Percentiles rank a stretch among this genome's conserved stretches.
phyloP scores from a whole-genome alignment of 192 early-diverging fungal species.

The Coemansia sp. region DNA sequence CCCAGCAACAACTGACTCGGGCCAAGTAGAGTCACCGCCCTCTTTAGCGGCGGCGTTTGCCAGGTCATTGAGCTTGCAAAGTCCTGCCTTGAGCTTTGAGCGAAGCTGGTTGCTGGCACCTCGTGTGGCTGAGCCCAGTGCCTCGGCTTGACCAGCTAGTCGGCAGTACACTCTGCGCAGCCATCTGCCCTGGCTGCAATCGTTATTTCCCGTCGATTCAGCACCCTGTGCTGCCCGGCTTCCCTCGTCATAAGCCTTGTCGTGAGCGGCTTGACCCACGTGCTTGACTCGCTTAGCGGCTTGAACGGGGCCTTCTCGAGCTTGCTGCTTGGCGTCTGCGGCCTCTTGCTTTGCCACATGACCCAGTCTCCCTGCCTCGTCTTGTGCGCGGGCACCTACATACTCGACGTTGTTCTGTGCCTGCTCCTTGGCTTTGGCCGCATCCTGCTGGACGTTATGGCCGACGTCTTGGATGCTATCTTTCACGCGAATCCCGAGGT shows the following conservation, averaged over 20 bases:
- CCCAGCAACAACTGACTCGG: constrained; percentile 37
- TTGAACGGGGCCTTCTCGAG: constrained; percentile 3
- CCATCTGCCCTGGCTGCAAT: not conserved
- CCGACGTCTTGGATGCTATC: constrained; percentile 11
- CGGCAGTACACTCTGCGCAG: constrained; percentile 11
- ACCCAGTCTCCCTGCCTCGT: not conserved
- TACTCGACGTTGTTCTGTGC: not conserved
- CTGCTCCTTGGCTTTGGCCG: constrained; percentile 5
- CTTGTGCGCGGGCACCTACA: not conserved
- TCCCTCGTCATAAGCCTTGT: constrained; percentile 16
- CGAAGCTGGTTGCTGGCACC: constrained; percentile 38
- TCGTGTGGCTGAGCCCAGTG: constrained; percentile 15
- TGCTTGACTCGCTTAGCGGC: constrained; percentile 19
- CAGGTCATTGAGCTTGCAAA: constrained; percentile 37
- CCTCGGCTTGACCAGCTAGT: constrained; percentile 6
- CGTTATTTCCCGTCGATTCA: not conserved
- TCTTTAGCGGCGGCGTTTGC: constrained; percentile 12
- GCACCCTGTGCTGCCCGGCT: constrained; percentile 8
- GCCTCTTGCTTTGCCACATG: not conserved
- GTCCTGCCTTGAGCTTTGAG: constrained; percentile 22
- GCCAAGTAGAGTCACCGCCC: constrained; percentile 36
- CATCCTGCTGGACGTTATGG: constrained; percentile 12
- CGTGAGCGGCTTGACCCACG: constrained; percentile 20
- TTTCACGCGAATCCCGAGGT: constrained; percentile 16
- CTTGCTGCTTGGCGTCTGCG: constrained; percentile 12